A percentile compares a stretch with the other conserved stretches of the same genome.
These are phyloP conservation scores for Naganishia kalamii DNA, from an alignment of 768 basidiomycete species.

Conservation along the genomic window DNA sequence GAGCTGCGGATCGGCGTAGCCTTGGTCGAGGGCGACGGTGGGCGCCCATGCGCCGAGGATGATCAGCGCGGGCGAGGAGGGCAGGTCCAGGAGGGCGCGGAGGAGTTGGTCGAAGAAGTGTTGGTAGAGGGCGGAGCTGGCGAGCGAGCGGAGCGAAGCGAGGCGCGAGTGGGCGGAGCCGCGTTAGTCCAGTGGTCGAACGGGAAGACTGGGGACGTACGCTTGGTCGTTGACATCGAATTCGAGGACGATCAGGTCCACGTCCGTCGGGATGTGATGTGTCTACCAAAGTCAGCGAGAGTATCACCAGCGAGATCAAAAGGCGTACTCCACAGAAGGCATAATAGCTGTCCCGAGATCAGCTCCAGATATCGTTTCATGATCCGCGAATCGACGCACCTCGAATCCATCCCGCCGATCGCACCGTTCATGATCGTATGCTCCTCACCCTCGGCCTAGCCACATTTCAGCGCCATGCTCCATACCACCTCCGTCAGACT, in stretches of 20 bases:
- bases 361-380: too few species aligned
- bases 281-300: slow-evolving; percentile 24
- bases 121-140: slow-evolving; percentile 32
- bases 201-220: slow-evolving; percentile 28
- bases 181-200: slow-evolving; percentile 38
- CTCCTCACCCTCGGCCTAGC: background rate
- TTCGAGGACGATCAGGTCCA: slow-evolving; percentile 42
- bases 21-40: slow-evolving; percentile 38
- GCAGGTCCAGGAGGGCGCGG: slow-evolving; percentile 39
- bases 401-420: slow-evolving; percentile 42
- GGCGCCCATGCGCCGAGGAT: slow-evolving; percentile 44
- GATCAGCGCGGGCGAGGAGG: slow-evolving; percentile 38
- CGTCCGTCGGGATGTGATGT: slow-evolving; percentile 40
- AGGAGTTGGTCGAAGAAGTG: slow-evolving; percentile 45
- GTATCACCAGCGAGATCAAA: background rate
- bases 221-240: slow-evolving; percentile 46
- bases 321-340: slow-evolving; percentile 43
- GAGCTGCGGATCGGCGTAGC: slow-evolving; percentile 44
- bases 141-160: slow-evolving; percentile 29
- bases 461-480: too few species aligned
- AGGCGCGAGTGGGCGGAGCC: slow-evolving; percentile 34
- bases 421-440: slow-evolving; percentile 40
- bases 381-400: background rate
- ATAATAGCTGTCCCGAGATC: slow-evolving; percentile 37
- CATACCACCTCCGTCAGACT: too few species aligned